These are phyloP conservation scores for Fusarium heterosporum DNA, from an alignment of 2,329 filamentous ascomycete species.

Conservation along the genomic window DNA sequence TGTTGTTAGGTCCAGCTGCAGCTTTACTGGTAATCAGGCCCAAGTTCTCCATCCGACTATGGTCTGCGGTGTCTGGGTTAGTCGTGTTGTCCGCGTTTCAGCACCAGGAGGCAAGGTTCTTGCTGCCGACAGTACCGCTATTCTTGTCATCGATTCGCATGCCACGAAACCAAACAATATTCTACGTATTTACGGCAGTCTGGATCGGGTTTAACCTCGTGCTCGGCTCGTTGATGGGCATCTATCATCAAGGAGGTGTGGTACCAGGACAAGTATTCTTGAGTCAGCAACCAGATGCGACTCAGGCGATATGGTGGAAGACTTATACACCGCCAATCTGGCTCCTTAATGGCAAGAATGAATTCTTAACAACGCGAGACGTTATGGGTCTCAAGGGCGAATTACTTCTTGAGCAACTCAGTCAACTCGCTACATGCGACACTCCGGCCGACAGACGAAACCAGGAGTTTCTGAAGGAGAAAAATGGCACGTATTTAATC, in stretches of 20 bases:
- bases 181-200: constrained; percentile 66
- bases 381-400: constrained; percentile 78
- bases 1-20: constrained; percentile 77
- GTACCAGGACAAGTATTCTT: constrained; percentile 81
- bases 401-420: constrained; percentile 69
- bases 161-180: constrained; percentile 64
- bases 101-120: constrained; percentile 84
- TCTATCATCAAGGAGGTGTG: constrained; percentile 84
- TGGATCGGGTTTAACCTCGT: constrained; percentile 79
- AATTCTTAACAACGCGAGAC: constrained; percentile 76
- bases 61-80: constrained; percentile 79
- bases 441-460: constrained; percentile 66
- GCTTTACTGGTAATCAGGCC: constrained; percentile 69
- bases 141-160: constrained; percentile 78
- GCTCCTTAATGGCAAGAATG: constrained; percentile 81
- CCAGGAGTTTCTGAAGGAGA: constrained; percentile 68
- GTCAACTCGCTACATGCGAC: constrained; percentile 71
- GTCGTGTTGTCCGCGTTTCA: constrained; percentile 78
- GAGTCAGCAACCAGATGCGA: constrained; percentile 75
- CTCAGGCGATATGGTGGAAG: constrained; percentile 84
- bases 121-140: constrained; percentile 81
- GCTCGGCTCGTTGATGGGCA: constrained; percentile 79
- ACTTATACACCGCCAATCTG: constrained; percentile 86
- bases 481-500: constrained; percentile 75
- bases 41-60: constrained; percentile 70